Evolutionary conservation across 495 filamentous ascomycete species (phyloP), one percentile per base, ranked within the genome.

Genomic region (Xeromyces bisporus): DNA sequence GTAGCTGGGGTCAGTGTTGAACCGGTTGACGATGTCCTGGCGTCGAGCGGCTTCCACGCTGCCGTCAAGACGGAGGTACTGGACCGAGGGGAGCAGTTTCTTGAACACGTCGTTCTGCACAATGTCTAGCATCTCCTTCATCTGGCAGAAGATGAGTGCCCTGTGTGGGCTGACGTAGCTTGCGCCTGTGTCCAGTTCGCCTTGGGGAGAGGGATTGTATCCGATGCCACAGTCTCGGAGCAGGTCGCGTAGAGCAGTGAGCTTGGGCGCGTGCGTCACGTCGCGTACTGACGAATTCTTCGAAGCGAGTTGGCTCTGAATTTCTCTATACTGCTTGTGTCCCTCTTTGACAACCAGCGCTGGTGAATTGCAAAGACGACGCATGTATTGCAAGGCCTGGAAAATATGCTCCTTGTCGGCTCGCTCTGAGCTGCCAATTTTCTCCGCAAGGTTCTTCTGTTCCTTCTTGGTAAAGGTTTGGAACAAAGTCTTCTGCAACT

Each of bases 41-140:
- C 89, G 79, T 43, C 77, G 76, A 25, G 74, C 80, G 7, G 87
- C 77, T 50, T 94, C 87, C 18, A 94, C 86, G 12, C 74, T 67
- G 21, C 89, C 89, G 45, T 96, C 91, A 29, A 97, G 70, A 14
- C 91, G 82, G 25, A 94, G 69, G 48, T 75, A 94, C 27, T 83
- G 80, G 3, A 89, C 81, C 3, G 75, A 77, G 1, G 91, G 87
- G 6, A 97, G 70, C 42, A 92, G 64, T 37, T 75, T 74, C 42
- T 78, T 78, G 10, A 97, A 58, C 4, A 97, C 89, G 28, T 84
- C 79, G 38, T 77, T 79, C 46, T 94, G 85, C 7, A 97, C 91
- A 64, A 96, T 93, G 49, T 96, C 91, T 12, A 96, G 63, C 91
- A 96, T 97, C 51, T 96, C 91, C 50, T 94, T 94, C 80, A 96